Evolutionary conservation across 2,329 filamentous ascomycete genomes (phyloP).

Genomic region (Celoporthe dispersa): DNA sequence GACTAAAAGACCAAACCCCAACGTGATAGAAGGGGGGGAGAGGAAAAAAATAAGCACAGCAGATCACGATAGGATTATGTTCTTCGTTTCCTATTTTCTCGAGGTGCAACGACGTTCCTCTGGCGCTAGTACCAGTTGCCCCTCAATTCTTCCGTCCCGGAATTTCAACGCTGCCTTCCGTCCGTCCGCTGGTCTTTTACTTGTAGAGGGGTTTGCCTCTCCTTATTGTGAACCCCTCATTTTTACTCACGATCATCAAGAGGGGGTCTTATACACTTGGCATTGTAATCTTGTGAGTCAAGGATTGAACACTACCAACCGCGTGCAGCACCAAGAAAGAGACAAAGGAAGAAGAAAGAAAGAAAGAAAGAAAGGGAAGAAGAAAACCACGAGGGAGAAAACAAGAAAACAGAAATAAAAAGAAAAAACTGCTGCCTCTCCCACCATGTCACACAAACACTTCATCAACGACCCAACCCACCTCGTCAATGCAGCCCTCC

Average conservation of each 20-base stretch:
- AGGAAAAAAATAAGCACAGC: not conserved
- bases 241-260: not conserved
- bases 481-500: constrained; percentile 77
- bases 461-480: constrained; percentile 85
- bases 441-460: constrained; percentile 67
- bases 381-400: too few relatives aligned
- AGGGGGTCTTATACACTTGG: not conserved
- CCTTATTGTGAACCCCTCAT: not conserved
- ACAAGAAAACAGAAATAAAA: not conserved
- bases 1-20: not conserved
- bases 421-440: not conserved
- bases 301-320: not conserved
- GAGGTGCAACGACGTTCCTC: not conserved
- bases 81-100: not conserved
- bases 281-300: not conserved
- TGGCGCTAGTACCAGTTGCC: constrained; percentile 6
- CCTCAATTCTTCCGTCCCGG: constrained; percentile 29
- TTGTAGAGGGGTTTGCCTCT: not conserved
- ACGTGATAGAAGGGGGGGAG: too few relatives aligned
- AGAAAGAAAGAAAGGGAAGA: not conserved
- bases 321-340: not conserved
- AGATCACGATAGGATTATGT: not conserved
- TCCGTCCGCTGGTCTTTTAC: constrained; percentile 5
- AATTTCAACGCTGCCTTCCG: constrained; percentile 10
- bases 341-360: not conserved